Evolutionary conservation across 139 green algal species (phyloP), one percentile per base, ranked within the genome.

Genomic region (Penium margaritaceum): DNA sequence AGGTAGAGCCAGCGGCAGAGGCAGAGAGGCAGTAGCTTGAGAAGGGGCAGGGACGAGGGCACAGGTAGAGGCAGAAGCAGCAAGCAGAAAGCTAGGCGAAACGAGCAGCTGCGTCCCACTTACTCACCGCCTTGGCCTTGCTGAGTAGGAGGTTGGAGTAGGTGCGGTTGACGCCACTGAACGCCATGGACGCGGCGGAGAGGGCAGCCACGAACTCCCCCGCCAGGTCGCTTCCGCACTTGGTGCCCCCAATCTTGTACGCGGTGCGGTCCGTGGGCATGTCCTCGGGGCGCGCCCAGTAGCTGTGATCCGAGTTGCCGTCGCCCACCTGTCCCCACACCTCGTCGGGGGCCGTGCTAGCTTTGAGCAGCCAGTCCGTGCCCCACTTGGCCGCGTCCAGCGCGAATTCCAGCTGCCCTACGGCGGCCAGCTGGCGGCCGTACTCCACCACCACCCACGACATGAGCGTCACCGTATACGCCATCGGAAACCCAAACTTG

Each of bases 401-500:
- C 12, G 67, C 73, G 21, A 74, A 24, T 5, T 77, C 38, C 37
- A 57, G 53, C 39, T 73, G 33, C 34, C 65, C 65, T n/a, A 29
- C 35, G 1, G 35, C 38, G 3, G 19, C 53, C 37, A 73, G 4
- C 39, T 62, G 24, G 53, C 19, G 3, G 3, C 65, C 43, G 68
- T 91, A 92, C 19, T 83, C 41, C 21, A 91, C 36, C 32, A 87
- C 78, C 39, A 75, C 73, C 81, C 88, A 91, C 12, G 88, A 83
- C 27, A 94, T 78, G 54, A 87, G 75, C 27, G 87, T 74, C 5
- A 85, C 81, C 29, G 85, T 87, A 79, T 90, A 94, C n/a, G 89
- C 88, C 33, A 87, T 85, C 12, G 89, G 89, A 5, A 85, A 72
- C 29, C 80, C 89, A 68, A 88, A 88, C 72, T 91, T 91, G 32